Evolutionary conservation across 1,284 basidiomycete species (phyloP), one percentile per base, ranked within the genome.

Genomic region (Cryptococcus sp.): DNA sequence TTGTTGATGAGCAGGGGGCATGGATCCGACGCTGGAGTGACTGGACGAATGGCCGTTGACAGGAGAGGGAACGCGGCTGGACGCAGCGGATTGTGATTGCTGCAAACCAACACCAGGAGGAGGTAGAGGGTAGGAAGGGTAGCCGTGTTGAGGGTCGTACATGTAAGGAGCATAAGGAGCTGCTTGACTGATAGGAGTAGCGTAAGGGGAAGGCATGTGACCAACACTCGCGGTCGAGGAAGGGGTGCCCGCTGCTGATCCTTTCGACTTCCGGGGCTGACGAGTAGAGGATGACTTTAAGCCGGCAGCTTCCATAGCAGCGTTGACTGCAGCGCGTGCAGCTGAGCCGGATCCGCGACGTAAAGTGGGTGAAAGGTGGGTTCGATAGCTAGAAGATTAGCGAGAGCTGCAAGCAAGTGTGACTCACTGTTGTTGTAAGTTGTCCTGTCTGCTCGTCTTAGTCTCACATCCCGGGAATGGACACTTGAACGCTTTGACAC

Each of bases 401-500:
- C n/a, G 15, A 22, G n/a, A 22, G n/a, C 22, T n/a, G 45, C 16
- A 25, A 23, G 22, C 1, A 19, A 22, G 19, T 5, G 10, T 2
- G 10, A 67, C 69, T 64, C 56, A 73, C 72, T 78, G 76, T 62
- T 77, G 76, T 57, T 77, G 75, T 16, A 77, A 55, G 60, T 77
- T 77, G 58, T 78, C 75, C 66, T 77, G 74, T 43, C 75, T 62
- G 55, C 71, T 75, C 19, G 73, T 77, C 55, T 71, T 66, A 23
- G 75, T 77, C 65, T 77, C 74, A 57, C 75, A 77, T 11, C 73
- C 75, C 15, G 75, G 76, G 64, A 71, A 76, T 7, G 75, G 76
- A 61, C 75, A 78, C 61, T 72, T 75, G 69, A 76, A 76, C 27
- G 75, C 76, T 68, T 77, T 78, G 50, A 77, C 76, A 45, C 76